Conservation (phyloP, 306 rosid genomes). For the Citrullus mucosospermus region DNA sequence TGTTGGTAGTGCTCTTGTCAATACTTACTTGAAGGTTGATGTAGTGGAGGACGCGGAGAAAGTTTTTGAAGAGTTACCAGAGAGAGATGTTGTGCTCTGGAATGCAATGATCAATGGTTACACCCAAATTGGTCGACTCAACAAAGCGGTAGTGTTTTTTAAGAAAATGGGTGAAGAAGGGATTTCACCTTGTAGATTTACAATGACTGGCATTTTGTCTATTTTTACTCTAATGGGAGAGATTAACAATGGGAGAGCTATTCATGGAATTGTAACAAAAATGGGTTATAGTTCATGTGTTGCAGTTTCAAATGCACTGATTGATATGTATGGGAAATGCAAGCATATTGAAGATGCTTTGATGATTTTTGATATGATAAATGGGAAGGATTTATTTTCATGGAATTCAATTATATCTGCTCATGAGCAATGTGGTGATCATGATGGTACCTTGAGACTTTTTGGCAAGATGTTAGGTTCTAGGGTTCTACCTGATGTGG, state of each 20-base stretch:
- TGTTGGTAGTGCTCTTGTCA: constrained; percentile 70
- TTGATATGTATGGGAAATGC: constrained; percentile 89
- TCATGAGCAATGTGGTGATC: constrained; percentile 47
- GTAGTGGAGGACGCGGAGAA: constrained; percentile 43
- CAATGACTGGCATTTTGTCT: constrained; percentile 55
- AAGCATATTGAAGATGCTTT: constrained; percentile 38
- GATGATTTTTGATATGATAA: constrained; percentile 50
- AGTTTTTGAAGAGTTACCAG: constrained; percentile 53
- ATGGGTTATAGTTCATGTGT: constrained; percentile 49
- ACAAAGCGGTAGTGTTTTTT: constrained; percentile 54
- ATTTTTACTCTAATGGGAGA: constrained; percentile 41
- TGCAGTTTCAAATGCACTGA: constrained; percentile 57
- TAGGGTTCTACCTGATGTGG: constrained; percentile 54
- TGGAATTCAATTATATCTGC: constrained; percentile 75
- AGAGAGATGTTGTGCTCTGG: constrained; percentile 75
- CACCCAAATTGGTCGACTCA: constrained; percentile 40
- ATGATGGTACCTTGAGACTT: constrained; percentile 41
- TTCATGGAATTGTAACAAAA: constrained; percentile 53
- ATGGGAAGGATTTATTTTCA: constrained; percentile 61
- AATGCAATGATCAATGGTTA: constrained; percentile 74
- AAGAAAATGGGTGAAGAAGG: constrained; percentile 42
- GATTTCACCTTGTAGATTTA: constrained; percentile 41
- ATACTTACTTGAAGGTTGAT: constrained; percentile 41
- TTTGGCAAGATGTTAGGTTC: constrained; percentile 50
- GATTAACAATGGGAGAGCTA: constrained; percentile 40